Percentiles rank a stretch among this genome's conserved stretches.
Evolutionary conservation across 306 rosid species (phyloP).

Genomic region (Lotus japonicus): DNA sequence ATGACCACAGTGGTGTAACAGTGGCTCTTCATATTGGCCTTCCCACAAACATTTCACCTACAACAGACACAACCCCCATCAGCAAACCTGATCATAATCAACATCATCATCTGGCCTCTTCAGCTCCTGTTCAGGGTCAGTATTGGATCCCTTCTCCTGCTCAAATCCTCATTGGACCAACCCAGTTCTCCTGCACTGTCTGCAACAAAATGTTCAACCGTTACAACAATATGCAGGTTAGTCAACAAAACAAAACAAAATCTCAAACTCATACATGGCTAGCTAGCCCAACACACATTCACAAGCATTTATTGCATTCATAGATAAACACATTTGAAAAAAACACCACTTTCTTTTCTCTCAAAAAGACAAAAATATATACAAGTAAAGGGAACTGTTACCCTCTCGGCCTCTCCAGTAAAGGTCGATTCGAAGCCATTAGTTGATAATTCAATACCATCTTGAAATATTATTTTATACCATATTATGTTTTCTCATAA

Average conservation of each 20-base stretch:
- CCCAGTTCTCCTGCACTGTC: constrained; percentile 93
- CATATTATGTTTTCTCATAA: too few relatives aligned
- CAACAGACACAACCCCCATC: not conserved
- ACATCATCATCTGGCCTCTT: not conserved
- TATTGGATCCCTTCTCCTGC: constrained; percentile 95
- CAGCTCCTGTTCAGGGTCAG: constrained; percentile 37
- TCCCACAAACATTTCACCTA: constrained; percentile 24
- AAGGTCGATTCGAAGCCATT: not conserved
- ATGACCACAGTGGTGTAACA: constrained; percentile 46
- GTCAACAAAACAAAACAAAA: not conserved
- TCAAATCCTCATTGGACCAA: constrained; percentile 90
- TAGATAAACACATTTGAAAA: too few relatives aligned
- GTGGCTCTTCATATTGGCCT: constrained; percentile 81
- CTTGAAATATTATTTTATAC: too few relatives aligned
- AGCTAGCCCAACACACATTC: not conserved
- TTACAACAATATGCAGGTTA: constrained; percentile 98
- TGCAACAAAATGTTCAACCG: constrained; percentile 92
- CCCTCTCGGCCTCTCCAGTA: not conserved
- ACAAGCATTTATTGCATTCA: not conserved
- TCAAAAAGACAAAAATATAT: not conserved
- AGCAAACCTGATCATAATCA: constrained; percentile 22
- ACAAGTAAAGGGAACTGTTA: not conserved
- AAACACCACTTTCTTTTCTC: not conserved
- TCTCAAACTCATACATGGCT: not conserved
- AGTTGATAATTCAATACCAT: not conserved